Base-by-base conservation (phyloP, 2,329 filamentous ascomycete species). In the Waltergamsia citrina region DNA sequence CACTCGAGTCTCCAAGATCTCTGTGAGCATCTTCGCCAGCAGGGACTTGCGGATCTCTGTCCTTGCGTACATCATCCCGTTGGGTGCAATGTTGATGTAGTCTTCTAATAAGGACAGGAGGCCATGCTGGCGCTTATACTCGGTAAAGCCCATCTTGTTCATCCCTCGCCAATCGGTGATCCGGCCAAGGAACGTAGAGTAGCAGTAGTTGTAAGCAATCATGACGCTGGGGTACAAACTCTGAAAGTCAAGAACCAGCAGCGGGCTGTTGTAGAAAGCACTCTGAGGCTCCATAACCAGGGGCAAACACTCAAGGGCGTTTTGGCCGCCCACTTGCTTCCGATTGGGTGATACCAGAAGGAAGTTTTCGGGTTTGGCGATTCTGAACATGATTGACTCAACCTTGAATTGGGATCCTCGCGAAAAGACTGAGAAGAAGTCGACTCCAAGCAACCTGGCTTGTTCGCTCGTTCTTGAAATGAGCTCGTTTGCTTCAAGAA, bases 161-260 rank as follows among this genome's bases (percentile, higher is more conserved):
- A 74, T 78, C 3, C 87, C 88, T n/a, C 86, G 77, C 90, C 90
- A 95, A 45, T 78, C 76, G 19, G 78, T 74, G 25, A 94, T 78
- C 20, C 92, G 77, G 1, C 92, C 92, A 1, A 96, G 68, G 46
- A 88, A 98, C 0, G 92, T 98, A 0, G 92, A 96, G 52, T 98
- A 98, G 61, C 92, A 98, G 52, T 95, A 92, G 50, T 98, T 98
- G 63, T 98, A 96, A 0, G 92, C 92, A 51, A 98, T 96, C 87
- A 98, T 95, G 39, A 96, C 81, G 56, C 88, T 95, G 0, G 92
- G 92, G 44, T 98, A 98, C 31, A 98, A 62, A 39, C 86, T 94
- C 51, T 96, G 90, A 42, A 98, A 98, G 57, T 98, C 92, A 6
- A 98, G 67, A 0, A 98, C 92, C 4, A 98, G 53, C 1, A 98